Evolutionary conservation across 371 early-diverging fungal genomes (phyloP).

Genomic region (Mucor indicus): DNA sequence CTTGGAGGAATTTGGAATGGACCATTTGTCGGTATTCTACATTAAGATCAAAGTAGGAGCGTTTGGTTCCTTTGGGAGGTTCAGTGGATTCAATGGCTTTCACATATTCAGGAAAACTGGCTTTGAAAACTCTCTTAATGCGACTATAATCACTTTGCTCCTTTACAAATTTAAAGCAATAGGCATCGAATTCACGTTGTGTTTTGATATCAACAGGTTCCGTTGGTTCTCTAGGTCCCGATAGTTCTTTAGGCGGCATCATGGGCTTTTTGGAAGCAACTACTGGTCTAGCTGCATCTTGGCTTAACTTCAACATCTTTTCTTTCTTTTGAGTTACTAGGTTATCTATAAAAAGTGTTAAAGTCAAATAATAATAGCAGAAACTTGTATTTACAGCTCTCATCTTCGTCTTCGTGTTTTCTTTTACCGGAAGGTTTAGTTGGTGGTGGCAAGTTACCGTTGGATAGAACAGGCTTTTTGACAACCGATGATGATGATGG

Average conservation of each 20-base stretch:
- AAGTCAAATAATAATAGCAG: too few species aligned
- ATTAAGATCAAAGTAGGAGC: constrained; percentile 12
- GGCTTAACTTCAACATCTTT: background rate
- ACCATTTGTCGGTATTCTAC: constrained; percentile 8
- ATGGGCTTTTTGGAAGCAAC: too few species aligned
- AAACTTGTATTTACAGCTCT: too few species aligned
- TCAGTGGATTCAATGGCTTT: background rate
- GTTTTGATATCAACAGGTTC: background rate
- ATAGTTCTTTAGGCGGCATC: too few species aligned
- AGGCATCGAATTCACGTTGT: constrained; percentile 4
- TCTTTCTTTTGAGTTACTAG: background rate
- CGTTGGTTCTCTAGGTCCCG: too few species aligned
- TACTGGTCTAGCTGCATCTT: too few species aligned
- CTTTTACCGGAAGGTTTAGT: too few species aligned
- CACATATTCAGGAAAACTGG: constrained; percentile 6
- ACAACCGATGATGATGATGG: too few species aligned
- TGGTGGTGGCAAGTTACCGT: too few species aligned
- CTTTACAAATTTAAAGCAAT: background rate
- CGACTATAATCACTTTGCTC: constrained; percentile 2
- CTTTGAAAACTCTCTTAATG: constrained; percentile 2
- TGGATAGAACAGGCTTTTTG: too few species aligned
- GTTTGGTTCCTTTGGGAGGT: constrained; percentile 9
- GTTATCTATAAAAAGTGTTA: too few species aligned
- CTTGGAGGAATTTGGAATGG: background rate
- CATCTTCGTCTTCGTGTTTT: too few species aligned